Evolutionary conservation across 441 rosid genomes (phyloP), one percentile per base, ranked within the genome.

Genomic region (Gossypium laxum): DNA sequence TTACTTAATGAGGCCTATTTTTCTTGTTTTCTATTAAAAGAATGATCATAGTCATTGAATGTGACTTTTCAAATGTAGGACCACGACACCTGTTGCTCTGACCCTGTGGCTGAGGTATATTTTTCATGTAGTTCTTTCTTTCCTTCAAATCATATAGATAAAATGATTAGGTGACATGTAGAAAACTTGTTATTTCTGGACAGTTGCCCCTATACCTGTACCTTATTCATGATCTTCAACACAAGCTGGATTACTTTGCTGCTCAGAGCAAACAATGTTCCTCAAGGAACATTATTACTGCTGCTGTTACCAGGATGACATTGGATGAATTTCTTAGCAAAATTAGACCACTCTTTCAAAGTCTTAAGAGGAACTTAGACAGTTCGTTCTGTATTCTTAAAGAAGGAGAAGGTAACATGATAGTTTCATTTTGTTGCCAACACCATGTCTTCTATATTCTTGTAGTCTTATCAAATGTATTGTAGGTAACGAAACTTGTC

Each of bases 81-180:
- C 70, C 85, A 81, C 68, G 79, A 83, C 52, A 73, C 77, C 26
- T 79, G 86, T 81, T 86, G 85, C 80, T 75, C 83, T 70, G 97
- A 88, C 82, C 89, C 87, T 76, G 75, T 76, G 70, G 87, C 92
- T 62, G 93, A 88, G 96, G 97, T 91, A 81, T 61, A 48, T 77
- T 69, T 56, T 73, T 71, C 52, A 45, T 56, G 22, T 74, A 67
- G 69, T 43, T 62, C 38, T 55, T 74, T 72, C 15, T 34, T 17
- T 60, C 24, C 22, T 59, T 32, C 62, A 48, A 30, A 14, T 28
- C 18, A 48, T 38, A 50, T 14, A 4, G 1, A 67, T 4, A 43
- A 34, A 50, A 50, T 15, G 59, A 50, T 26, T 17, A 15, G 71
- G 26, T 67, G 58, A 50, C 70, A 43, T 7, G 8, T 67, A 60